Evolutionary conservation across 1,284 basidiomycete species (phyloP).

Genomic region (Trametes versicolor): DNA sequence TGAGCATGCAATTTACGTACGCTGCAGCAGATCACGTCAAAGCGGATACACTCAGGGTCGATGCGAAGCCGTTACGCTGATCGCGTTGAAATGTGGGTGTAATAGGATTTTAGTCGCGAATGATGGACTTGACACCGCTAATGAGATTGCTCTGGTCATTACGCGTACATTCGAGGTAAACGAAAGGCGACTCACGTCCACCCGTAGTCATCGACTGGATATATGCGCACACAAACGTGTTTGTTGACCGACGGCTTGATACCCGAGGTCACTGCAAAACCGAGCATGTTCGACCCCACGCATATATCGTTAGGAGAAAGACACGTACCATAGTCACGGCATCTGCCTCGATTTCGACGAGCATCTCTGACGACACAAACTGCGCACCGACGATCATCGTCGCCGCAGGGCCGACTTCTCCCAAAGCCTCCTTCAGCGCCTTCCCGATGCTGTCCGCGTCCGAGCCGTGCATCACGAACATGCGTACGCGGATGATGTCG

Average conservation of each 20-base stretch:
- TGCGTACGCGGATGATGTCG: slow-evolving; percentile 57
- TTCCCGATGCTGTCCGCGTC: slow-evolving; percentile 53
- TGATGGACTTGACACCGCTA: too few species aligned
- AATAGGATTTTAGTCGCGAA: neutral
- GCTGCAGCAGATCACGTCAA: slow-evolving; percentile 2
- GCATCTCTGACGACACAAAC: slow-evolving; percentile 57
- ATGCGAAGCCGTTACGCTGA: neutral
- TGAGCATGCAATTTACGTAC: neutral
- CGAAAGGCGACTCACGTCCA: neutral
- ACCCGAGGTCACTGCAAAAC: neutral
- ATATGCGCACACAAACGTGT: neutral
- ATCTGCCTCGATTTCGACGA: slow-evolving; percentile 62
- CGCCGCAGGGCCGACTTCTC: slow-evolving; percentile 54
- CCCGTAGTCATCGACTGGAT: neutral
- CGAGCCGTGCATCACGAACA: slow-evolving; percentile 55
- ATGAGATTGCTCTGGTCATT: neutral
- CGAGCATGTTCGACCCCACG: neutral
- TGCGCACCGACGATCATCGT: slow-evolving; percentile 59
- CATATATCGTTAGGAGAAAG: neutral
- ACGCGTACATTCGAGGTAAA: neutral
- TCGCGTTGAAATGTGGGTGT: neutral
- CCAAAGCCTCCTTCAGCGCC: slow-evolving; percentile 56
- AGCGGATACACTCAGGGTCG: slow-evolving; percentile 1
- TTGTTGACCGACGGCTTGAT: too few species aligned
- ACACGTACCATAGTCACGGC: slow-evolving; percentile 41